Evolutionary conservation across 1,284 basidiomycete species (phyloP), one percentile per base, ranked within the genome.

Genomic region (Takashimella tepidaria): DNA sequence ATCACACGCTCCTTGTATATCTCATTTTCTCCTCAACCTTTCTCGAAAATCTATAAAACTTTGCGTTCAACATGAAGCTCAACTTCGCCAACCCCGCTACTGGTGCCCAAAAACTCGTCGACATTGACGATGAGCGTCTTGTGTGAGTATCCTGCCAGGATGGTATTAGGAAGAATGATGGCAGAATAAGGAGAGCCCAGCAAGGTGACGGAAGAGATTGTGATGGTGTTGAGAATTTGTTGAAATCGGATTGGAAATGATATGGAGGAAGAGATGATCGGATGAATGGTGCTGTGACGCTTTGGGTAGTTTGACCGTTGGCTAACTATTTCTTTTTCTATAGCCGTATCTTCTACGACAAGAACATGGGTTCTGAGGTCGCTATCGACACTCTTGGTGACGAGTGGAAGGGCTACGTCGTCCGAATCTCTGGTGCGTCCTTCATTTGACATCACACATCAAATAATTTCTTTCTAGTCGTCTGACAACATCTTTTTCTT

Each of bases 351-450:
- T 95, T 97, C 82, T 92, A 88, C 80, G 92, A 96, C 79, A 93
- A 92, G 85, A 89, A 88, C 79, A 93, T 98, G 81, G 75, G 89
- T 43, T 91, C 97, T 76, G 95, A 98, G 79, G 90, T 98, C 70
- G 55, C 72, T 46, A 89, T 84, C 64, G 92, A 96, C 81, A 77
- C 85, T 52, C 80, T 98, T 69, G 92, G 93, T 69, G 89, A 96
- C 75, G 95, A 98, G 81, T 98, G 85, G 84, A 92, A 91, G 78
- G 95, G 95, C 59, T 98, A 98, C 81, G 80, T 97, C 77, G 85
- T 97, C 83, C 88, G 92, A 72, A 90, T 98, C 80, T 92, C 91
- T 47, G 93, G 95, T 72, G 91, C 41, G 57, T 48, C 45, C 31
- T 41, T 46, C 31, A 37, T 16, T 16, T 37, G 31, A 37, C 16